Evolutionary conservation across 768 basidiomycete species (phyloP).

Genomic region (Collybia sp.): DNA sequence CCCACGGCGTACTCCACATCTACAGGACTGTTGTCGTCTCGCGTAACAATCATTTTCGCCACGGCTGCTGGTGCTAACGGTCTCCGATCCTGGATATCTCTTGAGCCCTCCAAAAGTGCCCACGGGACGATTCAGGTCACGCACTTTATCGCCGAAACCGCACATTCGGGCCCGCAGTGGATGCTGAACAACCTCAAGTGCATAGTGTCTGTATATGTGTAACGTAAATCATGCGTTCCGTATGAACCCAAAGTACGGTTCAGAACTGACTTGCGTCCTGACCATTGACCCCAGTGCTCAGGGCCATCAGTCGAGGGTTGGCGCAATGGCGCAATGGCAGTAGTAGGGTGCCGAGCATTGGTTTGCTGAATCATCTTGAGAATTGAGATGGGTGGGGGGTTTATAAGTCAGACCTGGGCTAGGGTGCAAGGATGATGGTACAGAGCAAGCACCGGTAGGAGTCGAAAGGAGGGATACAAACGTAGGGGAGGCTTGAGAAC

Average conservation of each 20-base stretch:
- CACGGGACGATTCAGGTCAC: slow-evolving; percentile 12
- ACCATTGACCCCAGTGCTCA: slow-evolving; percentile 72
- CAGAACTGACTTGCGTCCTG: slow-evolving; percentile 50
- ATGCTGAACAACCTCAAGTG: slow-evolving; percentile 82
- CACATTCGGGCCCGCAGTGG: slow-evolving; percentile 92
- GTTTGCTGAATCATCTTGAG: slow-evolving; percentile 64
- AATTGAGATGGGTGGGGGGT: slow-evolving; percentile 3
- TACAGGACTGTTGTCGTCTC: slow-evolving; percentile 61
- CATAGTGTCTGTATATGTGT: slow-evolving; percentile 56
- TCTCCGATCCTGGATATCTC: slow-evolving; percentile 68
- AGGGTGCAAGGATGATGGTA: slow-evolving; percentile 9
- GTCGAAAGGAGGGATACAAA: slow-evolving; percentile 10
- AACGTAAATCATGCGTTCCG: slow-evolving; percentile 10
- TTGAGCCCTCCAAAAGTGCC: slow-evolving; percentile 8
- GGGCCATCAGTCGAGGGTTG: slow-evolving; percentile 33
- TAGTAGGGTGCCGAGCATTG: slow-evolving; percentile 37
- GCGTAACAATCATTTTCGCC: slow-evolving; percentile 74
- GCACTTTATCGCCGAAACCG: slow-evolving; percentile 93
- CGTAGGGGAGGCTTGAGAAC: slow-evolving; percentile 11
- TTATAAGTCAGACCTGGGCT: slow-evolving; percentile 7
- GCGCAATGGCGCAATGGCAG: slow-evolving; percentile 22
- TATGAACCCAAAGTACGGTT: slow-evolving; percentile 4
- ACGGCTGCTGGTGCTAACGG: slow-evolving; percentile 90
- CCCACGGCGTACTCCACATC: slow-evolving; percentile 67
- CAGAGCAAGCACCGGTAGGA: slow-evolving; percentile 1